Conservation (phyloP, 495 filamentous ascomycete species). For the Cercophora scortea region DNA sequence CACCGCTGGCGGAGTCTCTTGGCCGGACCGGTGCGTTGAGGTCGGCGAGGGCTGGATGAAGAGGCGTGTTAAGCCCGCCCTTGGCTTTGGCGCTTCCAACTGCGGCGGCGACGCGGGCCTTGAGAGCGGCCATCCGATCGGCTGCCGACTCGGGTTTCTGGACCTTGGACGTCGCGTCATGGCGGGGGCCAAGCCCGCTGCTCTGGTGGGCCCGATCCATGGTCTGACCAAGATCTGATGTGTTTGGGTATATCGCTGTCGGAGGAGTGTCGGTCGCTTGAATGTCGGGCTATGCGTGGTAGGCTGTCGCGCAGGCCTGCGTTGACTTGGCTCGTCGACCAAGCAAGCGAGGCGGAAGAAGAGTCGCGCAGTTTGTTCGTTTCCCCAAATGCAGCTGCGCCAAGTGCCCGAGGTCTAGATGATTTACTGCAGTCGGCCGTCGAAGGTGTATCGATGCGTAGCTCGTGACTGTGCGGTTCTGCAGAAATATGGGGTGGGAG, state of each 20-base stretch:
- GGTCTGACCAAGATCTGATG: conserved; percentile 9
- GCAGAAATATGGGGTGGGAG: no score
- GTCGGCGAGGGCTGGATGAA: conserved; percentile 85
- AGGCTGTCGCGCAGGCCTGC: no score
- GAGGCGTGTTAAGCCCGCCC: conserved; percentile 80
- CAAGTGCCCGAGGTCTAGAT: no score
- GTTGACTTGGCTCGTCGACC: no score
- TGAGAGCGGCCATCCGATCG: conserved; percentile 57
- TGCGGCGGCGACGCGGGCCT: conserved; percentile 72
- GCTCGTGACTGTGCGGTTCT: no score
- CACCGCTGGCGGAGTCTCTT: conserved; percentile 16
- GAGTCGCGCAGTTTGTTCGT: no score
- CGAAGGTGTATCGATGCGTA: no score
- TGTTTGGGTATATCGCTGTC: no score
- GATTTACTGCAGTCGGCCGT: no score
- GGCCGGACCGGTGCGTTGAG: conserved; percentile 52
- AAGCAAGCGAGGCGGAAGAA: not conserved
- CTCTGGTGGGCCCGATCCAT: conserved; percentile 36
- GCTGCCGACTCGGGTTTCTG: conserved; percentile 48
- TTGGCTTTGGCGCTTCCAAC: conserved; percentile 51
- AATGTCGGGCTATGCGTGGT: no score
- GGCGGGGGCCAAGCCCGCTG: conserved; percentile 43
- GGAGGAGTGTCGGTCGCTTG: no score
- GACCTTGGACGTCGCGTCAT: conserved; percentile 41
- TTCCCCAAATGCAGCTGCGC: no score